These are phyloP conservation scores for Coemansia nantahalensis DNA, from an alignment of 192 early-diverging fungal genomes.

Conservation along the genomic window DNA sequence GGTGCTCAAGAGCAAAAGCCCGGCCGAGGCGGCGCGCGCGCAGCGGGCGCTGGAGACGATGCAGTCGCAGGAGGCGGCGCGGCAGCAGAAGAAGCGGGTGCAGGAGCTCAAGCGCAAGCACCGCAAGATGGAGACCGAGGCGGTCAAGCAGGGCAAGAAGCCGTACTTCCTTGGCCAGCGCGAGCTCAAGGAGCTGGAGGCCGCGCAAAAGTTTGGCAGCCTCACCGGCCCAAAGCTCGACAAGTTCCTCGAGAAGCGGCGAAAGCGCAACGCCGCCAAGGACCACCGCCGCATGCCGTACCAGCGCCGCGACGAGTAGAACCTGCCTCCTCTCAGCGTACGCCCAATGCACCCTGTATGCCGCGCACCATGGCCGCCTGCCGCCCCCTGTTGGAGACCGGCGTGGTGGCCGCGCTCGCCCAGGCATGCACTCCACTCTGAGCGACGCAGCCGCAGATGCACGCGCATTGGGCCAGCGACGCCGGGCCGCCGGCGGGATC, in stretches of 20 bases:
- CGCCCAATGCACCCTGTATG: no score
- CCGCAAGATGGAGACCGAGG: slow-evolving; percentile 77
- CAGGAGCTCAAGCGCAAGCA: slow-evolving; percentile 71
- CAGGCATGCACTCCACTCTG: no score
- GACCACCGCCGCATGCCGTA: slow-evolving; percentile 71
- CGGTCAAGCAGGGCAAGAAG: slow-evolving; percentile 85
- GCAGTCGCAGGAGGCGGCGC: slow-evolving; percentile 47
- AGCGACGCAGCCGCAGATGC: no score
- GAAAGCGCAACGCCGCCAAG: slow-evolving; percentile 90
- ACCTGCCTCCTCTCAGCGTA: neutral
- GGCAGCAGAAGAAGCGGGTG: slow-evolving; percentile 52
- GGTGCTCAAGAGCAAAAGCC: slow-evolving; percentile 61
- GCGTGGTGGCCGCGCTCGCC: no score
- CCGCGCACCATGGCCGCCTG: no score
- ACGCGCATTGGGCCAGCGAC: no score
- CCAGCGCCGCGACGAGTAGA: slow-evolving; percentile 47
- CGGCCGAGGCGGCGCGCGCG: slow-evolving; percentile 58
- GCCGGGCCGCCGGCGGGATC: no score
- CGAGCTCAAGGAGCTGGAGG: slow-evolving; percentile 74
- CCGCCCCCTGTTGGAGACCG: no score
- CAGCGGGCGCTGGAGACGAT: slow-evolving; percentile 61
- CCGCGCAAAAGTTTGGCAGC: slow-evolving; percentile 82
- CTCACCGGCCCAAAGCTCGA: slow-evolving; percentile 75
- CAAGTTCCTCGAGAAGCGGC: slow-evolving; percentile 84
- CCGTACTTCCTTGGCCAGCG: slow-evolving; percentile 93